These are phyloP conservation scores for Penicillium sp. DNA, from an alignment of 2,329 filamentous ascomycete genomes.

Conservation along the genomic window DNA sequence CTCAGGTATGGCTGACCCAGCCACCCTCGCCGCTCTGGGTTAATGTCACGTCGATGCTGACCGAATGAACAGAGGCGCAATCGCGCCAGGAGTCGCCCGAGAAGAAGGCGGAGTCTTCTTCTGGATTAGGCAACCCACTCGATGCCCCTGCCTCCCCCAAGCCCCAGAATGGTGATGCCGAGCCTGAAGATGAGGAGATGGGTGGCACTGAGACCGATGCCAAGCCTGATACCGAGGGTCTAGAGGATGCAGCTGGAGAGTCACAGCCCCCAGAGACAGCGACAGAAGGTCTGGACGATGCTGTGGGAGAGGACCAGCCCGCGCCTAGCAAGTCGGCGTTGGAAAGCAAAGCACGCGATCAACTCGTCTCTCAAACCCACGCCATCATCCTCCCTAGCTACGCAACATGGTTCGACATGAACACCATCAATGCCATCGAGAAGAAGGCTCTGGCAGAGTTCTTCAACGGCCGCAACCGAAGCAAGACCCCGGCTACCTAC, in stretches of 20 bases:
- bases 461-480: constrained; percentile 97
- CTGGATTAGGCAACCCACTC: constrained; percentile 67
- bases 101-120: constrained; percentile 37
- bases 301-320: constrained; percentile 59
- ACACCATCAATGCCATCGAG: constrained; percentile 86
- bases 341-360: constrained; percentile 86
- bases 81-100: constrained; percentile 41
- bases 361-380: constrained; percentile 91
- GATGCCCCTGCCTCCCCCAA: constrained; percentile 71
- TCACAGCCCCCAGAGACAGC: constrained; percentile 55
- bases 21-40: constrained; percentile 14
- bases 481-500: constrained; percentile 96
- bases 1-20: constrained; percentile 39
- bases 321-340: constrained; percentile 78
- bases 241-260: constrained; percentile 55
- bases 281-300: constrained; percentile 34
- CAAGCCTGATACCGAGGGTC: constrained; percentile 54
- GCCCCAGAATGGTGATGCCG: constrained; percentile 64
- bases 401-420: constrained; percentile 99
- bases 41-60: constrained; percentile 31
- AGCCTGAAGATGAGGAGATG: constrained; percentile 79
- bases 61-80: constrained; percentile 37
- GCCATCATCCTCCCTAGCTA: constrained; percentile 97
- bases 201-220: constrained; percentile 62
- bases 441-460: constrained; percentile 95